These are phyloP conservation scores for Gomphus sp. DNA, from an alignment of 1,284 basidiomycete genomes.

Conservation along the genomic window DNA sequence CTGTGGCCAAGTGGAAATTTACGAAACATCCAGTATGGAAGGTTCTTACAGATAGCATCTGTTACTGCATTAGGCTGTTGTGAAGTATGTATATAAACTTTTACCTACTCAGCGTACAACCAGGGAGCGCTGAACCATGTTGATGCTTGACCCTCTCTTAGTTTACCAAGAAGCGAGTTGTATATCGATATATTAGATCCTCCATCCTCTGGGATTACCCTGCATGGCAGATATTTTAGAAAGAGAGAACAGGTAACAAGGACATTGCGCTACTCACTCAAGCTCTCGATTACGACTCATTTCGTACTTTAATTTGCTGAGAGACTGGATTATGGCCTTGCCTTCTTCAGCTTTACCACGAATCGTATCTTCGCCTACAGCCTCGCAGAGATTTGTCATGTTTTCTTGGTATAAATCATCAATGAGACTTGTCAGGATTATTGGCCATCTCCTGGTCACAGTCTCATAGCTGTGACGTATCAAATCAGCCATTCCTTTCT, in stretches of 20 bases:
- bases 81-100: not conserved
- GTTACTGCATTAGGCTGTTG: not conserved
- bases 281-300: constrained; percentile 78
- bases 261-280: constrained; percentile 36
- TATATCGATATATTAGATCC: constrained; percentile 60
- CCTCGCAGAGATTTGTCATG: constrained; percentile 20
- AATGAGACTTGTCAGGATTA: constrained; percentile 75
- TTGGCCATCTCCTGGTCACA: constrained; percentile 73
- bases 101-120: constrained; percentile 83
- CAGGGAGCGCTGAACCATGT: constrained; percentile 91
- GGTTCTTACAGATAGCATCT: constrained; percentile 4
- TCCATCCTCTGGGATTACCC: constrained; percentile 64
- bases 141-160: constrained; percentile 39
- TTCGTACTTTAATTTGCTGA: constrained; percentile 82
- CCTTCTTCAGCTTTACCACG: constrained; percentile 56
- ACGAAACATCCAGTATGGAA: not conserved
- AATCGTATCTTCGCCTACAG: constrained; percentile 8
- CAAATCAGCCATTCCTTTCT: not conserved
- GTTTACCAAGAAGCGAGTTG: constrained; percentile 58
- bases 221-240: constrained; percentile 22
- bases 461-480: constrained; percentile 36
- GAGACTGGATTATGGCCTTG: constrained; percentile 69
- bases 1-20: constrained; percentile 28
- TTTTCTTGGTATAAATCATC: constrained; percentile 53
- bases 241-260: not conserved